Evolutionary conservation across 352 stramenopile genomes (phyloP), one percentile per base, ranked within the genome.

Genomic region (Blastocystis sp.): DNA sequence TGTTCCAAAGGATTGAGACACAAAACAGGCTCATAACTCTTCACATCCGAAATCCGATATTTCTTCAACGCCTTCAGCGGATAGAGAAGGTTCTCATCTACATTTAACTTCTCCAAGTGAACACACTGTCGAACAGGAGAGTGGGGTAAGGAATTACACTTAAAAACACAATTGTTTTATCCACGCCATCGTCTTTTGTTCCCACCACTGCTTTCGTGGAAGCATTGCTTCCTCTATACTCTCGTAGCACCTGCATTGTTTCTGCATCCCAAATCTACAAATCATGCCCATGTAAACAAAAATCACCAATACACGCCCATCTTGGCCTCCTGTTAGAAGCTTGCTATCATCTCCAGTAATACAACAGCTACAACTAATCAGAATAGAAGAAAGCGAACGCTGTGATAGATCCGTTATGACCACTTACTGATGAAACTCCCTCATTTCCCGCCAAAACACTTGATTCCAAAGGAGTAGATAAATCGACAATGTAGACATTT

Each of bases 51-150:
- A 41, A 47, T 80, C 1, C 55, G 53, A 41, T 64, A 80, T 63
- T 80, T 80, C n/a, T 80, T 80, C 41, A 80, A 23, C 37, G 37
- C 50, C 39, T 63, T 62, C 8, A 80, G 0, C 15, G 70, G 70
- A 62, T 80, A 80, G 47, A 80, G 50, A 5, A n/a, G 9, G 55
- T 80, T 80, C 45, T 80, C 70, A 43, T 80, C 70, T 80, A 66
- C 45, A 13, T 8, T 41, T 80, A 11, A 80, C 1, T 13, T 37
- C 15, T 80, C 34, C 50, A 11, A 43, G 3, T 23, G 2, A 37
- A 18, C 34, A 11, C 55, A 80, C 70, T 80, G 11, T 80, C 70
- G 55, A 80, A 80, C 2, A 80, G n/a, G 18, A 80, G 43, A 15
- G 70, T 80, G 29, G 70, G 70, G 50, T 80, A 80, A n/a, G 70